Evolutionary conservation across 495 filamentous ascomycete species (phyloP).

Genomic region (Cercophora sp.): DNA sequence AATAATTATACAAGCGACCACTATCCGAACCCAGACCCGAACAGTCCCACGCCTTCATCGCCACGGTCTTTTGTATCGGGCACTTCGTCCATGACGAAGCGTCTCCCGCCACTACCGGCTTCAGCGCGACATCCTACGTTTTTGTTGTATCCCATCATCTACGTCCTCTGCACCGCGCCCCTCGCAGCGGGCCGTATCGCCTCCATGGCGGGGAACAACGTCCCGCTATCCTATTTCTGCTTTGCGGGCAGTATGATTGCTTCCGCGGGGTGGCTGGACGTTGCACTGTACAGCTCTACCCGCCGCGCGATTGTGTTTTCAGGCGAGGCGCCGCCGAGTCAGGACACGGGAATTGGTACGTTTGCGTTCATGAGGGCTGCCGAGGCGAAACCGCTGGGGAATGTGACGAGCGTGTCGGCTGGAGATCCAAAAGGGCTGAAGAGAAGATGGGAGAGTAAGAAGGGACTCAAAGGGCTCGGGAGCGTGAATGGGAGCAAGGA

Average conservation of each 20-base stretch:
- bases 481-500: conserved; percentile 25
- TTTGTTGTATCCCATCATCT: conserved; percentile 69
- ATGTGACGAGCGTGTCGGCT: conserved; percentile 36
- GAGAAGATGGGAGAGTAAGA: conserved; percentile 16
- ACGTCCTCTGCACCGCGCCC: conserved; percentile 65
- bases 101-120: conserved; percentile 20
- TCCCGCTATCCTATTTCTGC: conserved; percentile 60
- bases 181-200: conserved; percentile 66
- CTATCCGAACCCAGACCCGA: conserved; percentile 19
- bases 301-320: conserved; percentile 52
- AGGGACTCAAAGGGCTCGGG: conserved; percentile 13
- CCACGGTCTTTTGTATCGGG: conserved; percentile 15
- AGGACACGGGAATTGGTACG: conserved; percentile 44
- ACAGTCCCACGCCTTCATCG: conserved; percentile 6
- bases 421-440: conserved; percentile 18
- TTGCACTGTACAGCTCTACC: conserved; percentile 65
- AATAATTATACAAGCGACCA: not conserved
- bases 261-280: conserved; percentile 68
- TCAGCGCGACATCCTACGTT: conserved; percentile 59
- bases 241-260: conserved; percentile 68
- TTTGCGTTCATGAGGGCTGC: conserved; percentile 46
- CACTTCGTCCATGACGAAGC: conserved; percentile 18
- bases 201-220: conserved; percentile 51
- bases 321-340: conserved; percentile 34
- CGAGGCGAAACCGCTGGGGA: conserved; percentile 32